Evolutionary conservation across 2,329 filamentous ascomycete genomes (phyloP).

Genomic region (Thermothelomyces thermophilus): DNA sequence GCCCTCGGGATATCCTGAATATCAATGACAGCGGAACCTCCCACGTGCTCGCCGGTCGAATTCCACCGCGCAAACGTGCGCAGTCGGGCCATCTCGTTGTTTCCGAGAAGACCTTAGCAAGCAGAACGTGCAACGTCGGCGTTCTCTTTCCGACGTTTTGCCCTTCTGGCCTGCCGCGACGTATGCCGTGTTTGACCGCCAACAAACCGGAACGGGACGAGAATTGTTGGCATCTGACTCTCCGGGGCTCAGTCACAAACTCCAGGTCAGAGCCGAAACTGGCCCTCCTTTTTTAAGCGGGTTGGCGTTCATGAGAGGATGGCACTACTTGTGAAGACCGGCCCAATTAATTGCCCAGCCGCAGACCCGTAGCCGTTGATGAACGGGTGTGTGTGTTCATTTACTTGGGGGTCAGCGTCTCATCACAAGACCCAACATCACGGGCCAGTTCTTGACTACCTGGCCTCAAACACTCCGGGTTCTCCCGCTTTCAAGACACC

Average conservation of each 20-base stretch:
- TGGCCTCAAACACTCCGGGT: conserved; percentile 1
- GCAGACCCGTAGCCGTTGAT: conserved; percentile 2
- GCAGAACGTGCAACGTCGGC: not conserved
- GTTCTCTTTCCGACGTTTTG: not conserved
- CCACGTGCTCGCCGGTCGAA: not conserved
- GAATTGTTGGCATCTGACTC: conserved; percentile 13
- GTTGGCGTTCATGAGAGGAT: not conserved
- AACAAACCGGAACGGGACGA: conserved; percentile 3
- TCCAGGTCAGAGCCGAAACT: too few species aligned
- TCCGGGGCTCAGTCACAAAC: conserved; percentile 6
- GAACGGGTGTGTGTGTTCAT: conserved; percentile 14
- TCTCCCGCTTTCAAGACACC: not conserved
- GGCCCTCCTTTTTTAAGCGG: too few species aligned
- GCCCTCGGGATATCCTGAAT: not conserved
- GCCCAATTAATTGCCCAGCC: not conserved
- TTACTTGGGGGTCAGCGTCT: conserved; percentile 3
- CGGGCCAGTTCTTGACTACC: not conserved
- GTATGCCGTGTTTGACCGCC: conserved; percentile 13
- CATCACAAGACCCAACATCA: conserved; percentile 8
- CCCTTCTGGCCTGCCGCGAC: not conserved
- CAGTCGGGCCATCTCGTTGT: not conserved
- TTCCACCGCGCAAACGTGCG: not conserved
- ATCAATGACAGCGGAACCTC: not conserved
- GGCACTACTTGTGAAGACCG: too few species aligned
- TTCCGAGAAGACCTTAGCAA: not conserved